Evolutionary conservation across 192 early-diverging fungal genomes (phyloP).

Genomic region (Neocallimastix lanati): DNA sequence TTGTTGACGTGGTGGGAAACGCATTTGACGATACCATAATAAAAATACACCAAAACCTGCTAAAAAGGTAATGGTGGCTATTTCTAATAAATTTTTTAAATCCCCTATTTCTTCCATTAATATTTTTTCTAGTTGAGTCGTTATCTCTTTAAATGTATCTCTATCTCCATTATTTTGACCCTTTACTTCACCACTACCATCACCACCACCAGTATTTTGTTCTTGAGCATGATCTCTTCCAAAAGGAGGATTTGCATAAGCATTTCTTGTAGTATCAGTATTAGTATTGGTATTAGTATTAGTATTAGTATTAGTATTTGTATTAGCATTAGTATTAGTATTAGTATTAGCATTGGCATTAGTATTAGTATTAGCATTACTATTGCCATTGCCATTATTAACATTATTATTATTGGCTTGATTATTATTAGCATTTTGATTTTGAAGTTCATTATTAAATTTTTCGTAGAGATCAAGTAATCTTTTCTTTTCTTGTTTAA

Average conservation of each 20-base stretch:
- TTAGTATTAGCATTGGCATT: too few relatives aligned
- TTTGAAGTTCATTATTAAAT: background rate
- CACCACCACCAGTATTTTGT: too few relatives aligned
- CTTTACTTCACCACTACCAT: too few relatives aligned
- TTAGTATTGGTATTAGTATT: too few relatives aligned
- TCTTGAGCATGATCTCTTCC: too few relatives aligned
- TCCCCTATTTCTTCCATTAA: background rate
- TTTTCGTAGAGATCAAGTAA: background rate
- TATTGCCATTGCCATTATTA: background rate
- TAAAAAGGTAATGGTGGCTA: background rate
- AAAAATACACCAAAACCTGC: background rate
- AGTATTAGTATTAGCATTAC: too few relatives aligned
- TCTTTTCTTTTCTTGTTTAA: background rate
- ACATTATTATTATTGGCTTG: too few relatives aligned
- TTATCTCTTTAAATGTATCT: background rate
- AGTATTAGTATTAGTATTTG: too few relatives aligned
- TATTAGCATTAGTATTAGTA: too few relatives aligned
- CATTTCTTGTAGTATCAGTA: too few relatives aligned
- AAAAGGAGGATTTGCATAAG: too few relatives aligned
- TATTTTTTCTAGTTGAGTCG: background rate
- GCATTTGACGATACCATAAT: background rate
- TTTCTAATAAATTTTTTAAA: background rate
- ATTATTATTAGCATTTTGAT: background rate
- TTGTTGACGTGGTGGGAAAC: background rate
- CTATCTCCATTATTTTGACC: too few relatives aligned